Percentiles rank a stretch among this genome's conserved stretches.
Conservation (phyloP, 129 eudicot species). For the Calendula officinalis region DNA sequence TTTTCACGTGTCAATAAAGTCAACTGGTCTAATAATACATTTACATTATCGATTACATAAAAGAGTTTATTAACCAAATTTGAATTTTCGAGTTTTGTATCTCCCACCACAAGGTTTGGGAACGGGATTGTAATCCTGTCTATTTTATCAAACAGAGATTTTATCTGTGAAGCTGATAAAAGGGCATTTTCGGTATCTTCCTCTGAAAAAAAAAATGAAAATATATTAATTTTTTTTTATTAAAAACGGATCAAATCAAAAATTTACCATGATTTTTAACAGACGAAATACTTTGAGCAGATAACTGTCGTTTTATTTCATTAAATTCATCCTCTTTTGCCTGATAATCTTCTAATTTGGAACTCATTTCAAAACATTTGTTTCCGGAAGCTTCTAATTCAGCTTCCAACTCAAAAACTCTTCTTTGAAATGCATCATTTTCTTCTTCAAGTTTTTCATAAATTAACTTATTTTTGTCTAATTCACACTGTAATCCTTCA, state of each 20-base stretch:
- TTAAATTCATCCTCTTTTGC: slow-evolving; percentile 42
- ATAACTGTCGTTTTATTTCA: slow-evolving; percentile 56
- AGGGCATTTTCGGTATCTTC: slow-evolving; percentile 32
- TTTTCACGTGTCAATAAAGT: slow-evolving; percentile 47
- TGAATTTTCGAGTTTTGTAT: slow-evolving; percentile 44
- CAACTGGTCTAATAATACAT: slow-evolving; percentile 46
- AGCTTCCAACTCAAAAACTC: slow-evolving; percentile 45
- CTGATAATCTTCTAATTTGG: slow-evolving; percentile 44
- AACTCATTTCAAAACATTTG: slow-evolving; percentile 43
- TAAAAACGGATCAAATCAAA: not conserved
- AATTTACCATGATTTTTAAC: slow-evolving; percentile 30
- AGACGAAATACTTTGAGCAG: slow-evolving; percentile 26
- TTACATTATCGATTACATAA: slow-evolving; percentile 55
- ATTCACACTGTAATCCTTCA: slow-evolving; percentile 44
- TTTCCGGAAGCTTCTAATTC: slow-evolving; percentile 51
- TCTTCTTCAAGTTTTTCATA: slow-evolving; percentile 47
- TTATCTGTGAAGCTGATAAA: slow-evolving; percentile 57
- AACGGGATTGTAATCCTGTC: slow-evolving; percentile 49
- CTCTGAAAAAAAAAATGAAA: slow-evolving; percentile 47
- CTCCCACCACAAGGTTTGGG: slow-evolving; percentile 32
- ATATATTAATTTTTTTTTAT: not conserved
- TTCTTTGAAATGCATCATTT: slow-evolving; percentile 40
- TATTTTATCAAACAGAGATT: slow-evolving; percentile 49
- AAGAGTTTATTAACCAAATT: slow-evolving; percentile 52
- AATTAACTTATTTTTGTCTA: slow-evolving; percentile 43